Evolutionary conservation across 2,329 filamentous ascomycete genomes (phyloP).

Genomic region (Chaetomium olivaceum): DNA sequence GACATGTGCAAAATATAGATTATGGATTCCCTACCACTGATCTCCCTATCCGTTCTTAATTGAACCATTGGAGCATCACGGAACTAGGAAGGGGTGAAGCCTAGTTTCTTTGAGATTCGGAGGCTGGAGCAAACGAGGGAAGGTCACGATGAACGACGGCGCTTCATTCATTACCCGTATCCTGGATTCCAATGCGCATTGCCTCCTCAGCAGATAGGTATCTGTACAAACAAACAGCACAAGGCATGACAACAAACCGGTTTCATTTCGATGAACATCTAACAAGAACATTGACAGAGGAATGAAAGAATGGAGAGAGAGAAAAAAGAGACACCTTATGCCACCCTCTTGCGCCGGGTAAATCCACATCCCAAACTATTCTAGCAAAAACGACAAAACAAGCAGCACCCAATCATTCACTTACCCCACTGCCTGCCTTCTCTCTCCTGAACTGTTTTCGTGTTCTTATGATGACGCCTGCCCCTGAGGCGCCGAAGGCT

Average conservation of each 20-base stretch:
- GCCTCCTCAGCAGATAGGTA: constrained; percentile 4
- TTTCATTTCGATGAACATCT: constrained; percentile 3
- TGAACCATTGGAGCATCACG: background rate
- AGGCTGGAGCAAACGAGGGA: background rate
- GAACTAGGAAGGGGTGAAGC: background rate
- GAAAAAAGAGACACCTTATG: constrained; percentile 17
- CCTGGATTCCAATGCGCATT: constrained; percentile 8
- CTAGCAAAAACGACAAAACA: constrained; percentile 18
- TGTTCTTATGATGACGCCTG: constrained; percentile 25
- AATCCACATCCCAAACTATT: constrained; percentile 25
- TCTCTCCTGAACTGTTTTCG: background rate
- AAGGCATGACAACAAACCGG: constrained; percentile 2
- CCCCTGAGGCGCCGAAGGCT: constrained; percentile 44
- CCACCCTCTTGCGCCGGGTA: constrained; percentile 25
- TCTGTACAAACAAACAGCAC: constrained; percentile 16
- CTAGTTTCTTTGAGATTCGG: background rate
- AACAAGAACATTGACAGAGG: background rate
- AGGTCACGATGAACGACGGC: background rate
- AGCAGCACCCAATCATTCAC: constrained; percentile 8
- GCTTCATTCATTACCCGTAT: constrained; percentile 10
- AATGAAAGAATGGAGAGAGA: background rate
- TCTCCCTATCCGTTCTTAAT: background rate
- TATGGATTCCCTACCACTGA: no score
- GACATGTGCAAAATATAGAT: no score
- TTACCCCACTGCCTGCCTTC: background rate